phyloP scores from a whole-genome alignment of 2,329 filamentous ascomycete species.

The Helotiales sp. region DNA sequence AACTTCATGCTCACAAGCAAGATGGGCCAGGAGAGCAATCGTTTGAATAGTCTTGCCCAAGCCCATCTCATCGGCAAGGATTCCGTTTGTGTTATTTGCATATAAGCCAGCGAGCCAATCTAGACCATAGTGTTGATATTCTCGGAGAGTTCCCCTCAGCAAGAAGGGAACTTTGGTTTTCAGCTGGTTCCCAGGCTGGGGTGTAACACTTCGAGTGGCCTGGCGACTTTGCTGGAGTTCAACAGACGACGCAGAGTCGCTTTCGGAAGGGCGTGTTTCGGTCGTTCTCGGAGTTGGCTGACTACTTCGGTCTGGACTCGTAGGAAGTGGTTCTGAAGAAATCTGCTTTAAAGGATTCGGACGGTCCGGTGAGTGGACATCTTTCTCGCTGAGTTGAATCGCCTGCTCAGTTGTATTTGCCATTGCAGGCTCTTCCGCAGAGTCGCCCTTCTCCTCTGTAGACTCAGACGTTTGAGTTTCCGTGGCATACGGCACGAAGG shows the following conservation, averaged over 20 bases:
- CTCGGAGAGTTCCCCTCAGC: constrained; percentile 84
- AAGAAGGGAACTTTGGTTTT: constrained; percentile 82
- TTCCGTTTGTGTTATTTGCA: constrained; percentile 90
- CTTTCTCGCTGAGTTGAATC: neutral
- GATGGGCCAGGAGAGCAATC: constrained; percentile 88
- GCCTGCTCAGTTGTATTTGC: neutral
- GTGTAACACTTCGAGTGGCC: constrained; percentile 46
- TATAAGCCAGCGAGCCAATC: constrained; percentile 97
- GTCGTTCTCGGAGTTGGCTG: constrained; percentile 45
- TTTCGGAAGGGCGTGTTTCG: constrained; percentile 42
- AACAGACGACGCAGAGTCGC: constrained; percentile 44
- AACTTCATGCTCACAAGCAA: constrained; percentile 86
- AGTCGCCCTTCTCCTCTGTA: neutral
- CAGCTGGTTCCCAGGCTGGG: constrained; percentile 45
- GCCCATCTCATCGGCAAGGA: constrained; percentile 97
- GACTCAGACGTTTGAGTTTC: neutral
- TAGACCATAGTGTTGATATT: constrained; percentile 96
- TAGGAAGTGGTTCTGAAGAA: constrained; percentile 26
- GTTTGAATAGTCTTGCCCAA: constrained; percentile 98
- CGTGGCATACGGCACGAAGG: neutral
- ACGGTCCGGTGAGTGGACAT: neutral
- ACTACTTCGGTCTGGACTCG: constrained; percentile 45
- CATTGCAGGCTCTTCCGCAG: neutral
- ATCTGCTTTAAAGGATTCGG: constrained; percentile 19
- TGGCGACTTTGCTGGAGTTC: constrained; percentile 41